Evolutionary conservation across 106 monocot species (phyloP), one percentile per base, ranked within the genome.

Genomic region (Ottelia alismoides): DNA sequence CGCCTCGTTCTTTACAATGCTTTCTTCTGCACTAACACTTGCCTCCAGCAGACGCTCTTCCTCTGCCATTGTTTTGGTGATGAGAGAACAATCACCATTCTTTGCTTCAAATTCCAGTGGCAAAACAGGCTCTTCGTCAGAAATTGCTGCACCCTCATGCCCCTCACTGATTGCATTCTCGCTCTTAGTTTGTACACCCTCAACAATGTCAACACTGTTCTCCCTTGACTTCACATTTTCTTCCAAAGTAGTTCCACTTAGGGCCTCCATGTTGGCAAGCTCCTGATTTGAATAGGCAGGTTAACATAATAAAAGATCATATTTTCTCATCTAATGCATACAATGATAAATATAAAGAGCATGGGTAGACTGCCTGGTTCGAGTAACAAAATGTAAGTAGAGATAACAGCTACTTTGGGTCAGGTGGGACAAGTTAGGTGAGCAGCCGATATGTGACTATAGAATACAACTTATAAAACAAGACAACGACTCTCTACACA

Each of bases 31-130:
- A 53, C 62, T 74, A 20, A 60, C 51, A 23, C 77, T 66, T 7
- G 59, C 74, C 51, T 60, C 71, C 2, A 70, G 44, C 7, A 81
- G 47, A 30, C 65, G 64, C 28, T 72, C 71, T 58, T 81, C 81
- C 55, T 87, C 86, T 25, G 66, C 53, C 86, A 87, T 87, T 22
- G 55, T 49, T 28, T 68, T 65, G 0, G 86, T 65, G 22, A 87
- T 77, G 55, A 87, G 71, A 11, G 74, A 53, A 0, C 53, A 17
- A 29, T 87, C 86, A 0, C 81, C 86, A 58, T 87, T 87, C 64
- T 81, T 78, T n/a, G 74, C 81, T 48, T 71, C 77, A 14, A 73
- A 22, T 0, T 73, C 77, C 18, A 74, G 28, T 3, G 69, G 65
- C 44, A 71, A 22, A 19, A 49, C 24, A 17, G 40, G 22, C 11